Evolutionary conservation across 345 rosid genomes (phyloP), one percentile per base, ranked within the genome.

Genomic region (Gossypium raimondii): DNA sequence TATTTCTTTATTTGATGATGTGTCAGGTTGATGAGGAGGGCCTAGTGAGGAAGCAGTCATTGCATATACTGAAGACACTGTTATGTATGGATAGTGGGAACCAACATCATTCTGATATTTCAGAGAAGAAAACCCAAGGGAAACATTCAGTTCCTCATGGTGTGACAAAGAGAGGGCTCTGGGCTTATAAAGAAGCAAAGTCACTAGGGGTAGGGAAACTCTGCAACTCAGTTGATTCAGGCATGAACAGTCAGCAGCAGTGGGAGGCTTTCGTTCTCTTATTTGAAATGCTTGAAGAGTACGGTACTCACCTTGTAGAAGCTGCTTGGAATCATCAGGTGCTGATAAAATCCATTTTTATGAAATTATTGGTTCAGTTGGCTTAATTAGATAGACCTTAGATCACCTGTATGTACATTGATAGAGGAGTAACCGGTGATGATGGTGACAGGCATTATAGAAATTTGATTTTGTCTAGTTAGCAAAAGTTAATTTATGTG

Each of bases 281-380:
- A 24, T 92, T 82, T 87, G 97, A 92, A 86, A 94, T 91, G 95
- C 97, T 94, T 74, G 93, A 89, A 78, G 98, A 92, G 83, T 92
- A 84, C 63, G 95, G 98, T n/a, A 91, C 97, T 56, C 97, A 94
- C 81, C 86, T 94, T 25, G 97, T 94, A 70, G 97, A 91, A 84
- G 98, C 97, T 68, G 97, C 95, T 74, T 94, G 98, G 98, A 86
- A 84, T 82, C 93, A 88, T 75, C 98, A 91, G 97, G 98, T 94
- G 69, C 76, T 72, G 27, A 22, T 73, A n/a, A 56, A 70, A 29
- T 47, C 63, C 62, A 20, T 52, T 55, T 62, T 41, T 25, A 5
- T 44, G 56, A 63, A 73, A 18, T 29, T 73, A 22, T 67, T 29
- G 52, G 58, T 63, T 62, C 34, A 51, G 44, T 34, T 58, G 72